Percentiles rank a stretch among this genome's conserved stretches.
Conservation (phyloP, 257 asterid species). For the Fraxinus americana region DNA sequence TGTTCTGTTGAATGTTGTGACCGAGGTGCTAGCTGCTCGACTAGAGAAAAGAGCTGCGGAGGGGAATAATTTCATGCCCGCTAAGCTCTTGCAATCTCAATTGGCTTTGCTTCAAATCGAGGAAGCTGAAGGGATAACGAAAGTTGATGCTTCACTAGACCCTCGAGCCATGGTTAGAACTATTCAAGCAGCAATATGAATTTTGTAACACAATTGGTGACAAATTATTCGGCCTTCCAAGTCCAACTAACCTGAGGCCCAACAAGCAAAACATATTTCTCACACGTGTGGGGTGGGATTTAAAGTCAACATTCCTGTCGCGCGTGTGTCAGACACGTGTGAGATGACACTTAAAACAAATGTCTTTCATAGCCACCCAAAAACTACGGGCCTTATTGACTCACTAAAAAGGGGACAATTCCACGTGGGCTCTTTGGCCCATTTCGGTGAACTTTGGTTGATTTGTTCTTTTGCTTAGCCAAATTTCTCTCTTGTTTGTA, state of each 20-base stretch:
- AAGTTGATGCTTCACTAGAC: slow-evolving; percentile 68
- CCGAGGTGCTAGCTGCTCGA: slow-evolving; percentile 64
- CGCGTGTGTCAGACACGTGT: slow-evolving; percentile 43
- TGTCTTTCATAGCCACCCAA: slow-evolving; percentile 19
- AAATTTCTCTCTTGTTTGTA: too few relatives aligned
- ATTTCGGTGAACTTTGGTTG: not conserved
- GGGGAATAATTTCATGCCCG: slow-evolving; percentile 90
- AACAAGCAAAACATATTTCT: slow-evolving; percentile 27
- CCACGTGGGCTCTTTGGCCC: slow-evolving; percentile 32
- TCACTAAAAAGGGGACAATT: slow-evolving; percentile 26
- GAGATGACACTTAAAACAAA: slow-evolving; percentile 18
- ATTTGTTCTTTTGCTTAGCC: not conserved
- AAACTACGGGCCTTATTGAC: slow-evolving; percentile 22
- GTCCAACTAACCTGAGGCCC: slow-evolving; percentile 22
- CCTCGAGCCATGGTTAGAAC: slow-evolving; percentile 53
- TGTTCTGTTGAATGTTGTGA: slow-evolving; percentile 55
- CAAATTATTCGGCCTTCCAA: slow-evolving; percentile 14
- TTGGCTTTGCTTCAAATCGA: slow-evolving; percentile 75
- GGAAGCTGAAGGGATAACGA: slow-evolving; percentile 71
- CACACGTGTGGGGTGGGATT: slow-evolving; percentile 34
- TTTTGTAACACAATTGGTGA: not conserved
- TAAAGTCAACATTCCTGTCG: slow-evolving; percentile 9
- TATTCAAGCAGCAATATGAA: slow-evolving; percentile 36
- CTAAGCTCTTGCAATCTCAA: slow-evolving; percentile 76
- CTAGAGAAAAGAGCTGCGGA: slow-evolving; percentile 60